A percentile compares a stretch with the other conserved stretches of the same genome.
These are phyloP conservation scores for Saccharomycopsis fibuligera DNA, from an alignment of 805 yeast genomes.

Conservation along the genomic window DNA sequence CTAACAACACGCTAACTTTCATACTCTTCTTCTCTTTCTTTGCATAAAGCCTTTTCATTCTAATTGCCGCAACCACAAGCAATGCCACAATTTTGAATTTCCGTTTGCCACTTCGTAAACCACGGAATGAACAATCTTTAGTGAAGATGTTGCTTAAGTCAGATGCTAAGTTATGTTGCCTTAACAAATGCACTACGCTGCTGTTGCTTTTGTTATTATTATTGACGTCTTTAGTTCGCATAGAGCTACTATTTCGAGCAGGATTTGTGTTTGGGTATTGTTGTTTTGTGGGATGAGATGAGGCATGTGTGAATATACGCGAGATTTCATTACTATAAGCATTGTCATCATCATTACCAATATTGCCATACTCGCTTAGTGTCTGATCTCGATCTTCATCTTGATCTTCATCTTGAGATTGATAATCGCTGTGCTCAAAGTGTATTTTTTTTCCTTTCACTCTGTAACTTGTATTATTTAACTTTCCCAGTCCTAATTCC, in stretches of 20 bases:
- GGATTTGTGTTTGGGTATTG: no score
- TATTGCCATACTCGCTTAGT: no score
- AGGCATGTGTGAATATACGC: no score
- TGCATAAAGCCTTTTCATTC: neutral
- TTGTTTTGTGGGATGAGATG: no score
- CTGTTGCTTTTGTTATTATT: neutral
- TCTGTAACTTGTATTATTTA: no score
- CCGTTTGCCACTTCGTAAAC: neutral
- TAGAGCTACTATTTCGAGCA: no score
- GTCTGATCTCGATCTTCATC: no score
- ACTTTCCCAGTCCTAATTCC: neutral
- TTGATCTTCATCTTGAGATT: neutral
- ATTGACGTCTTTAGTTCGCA: no score
- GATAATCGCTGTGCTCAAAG: neutral
- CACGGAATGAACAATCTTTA: neutral
- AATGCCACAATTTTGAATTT: neutral
- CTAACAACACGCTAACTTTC: no score
- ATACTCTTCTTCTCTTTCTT: no score
- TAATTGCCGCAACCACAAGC: neutral
- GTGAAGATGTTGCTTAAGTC: constrained; percentile 4
- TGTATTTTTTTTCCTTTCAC: neutral
- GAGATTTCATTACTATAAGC: no score
- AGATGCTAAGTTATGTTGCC: neutral
- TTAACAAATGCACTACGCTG: neutral
- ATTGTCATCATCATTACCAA: no score